Evolutionary conservation across 2,329 filamentous ascomycete species (phyloP).

Genomic region (Dactylonectria estremocensis): DNA sequence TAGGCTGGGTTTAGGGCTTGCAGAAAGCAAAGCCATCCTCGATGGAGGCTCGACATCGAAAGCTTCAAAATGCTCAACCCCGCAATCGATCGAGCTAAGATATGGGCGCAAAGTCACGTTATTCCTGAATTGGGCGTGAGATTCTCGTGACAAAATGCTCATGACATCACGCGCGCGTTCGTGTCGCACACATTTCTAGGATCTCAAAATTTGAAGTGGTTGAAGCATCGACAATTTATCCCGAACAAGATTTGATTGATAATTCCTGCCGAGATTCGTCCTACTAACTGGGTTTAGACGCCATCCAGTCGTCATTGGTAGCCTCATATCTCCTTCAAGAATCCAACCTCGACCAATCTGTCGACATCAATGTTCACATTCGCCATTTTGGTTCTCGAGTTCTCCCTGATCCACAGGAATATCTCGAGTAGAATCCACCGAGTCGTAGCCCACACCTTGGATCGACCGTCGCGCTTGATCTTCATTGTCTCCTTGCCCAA

Average conservation of each 20-base stretch:
- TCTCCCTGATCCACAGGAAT: constrained; percentile 76
- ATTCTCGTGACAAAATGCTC: not conserved
- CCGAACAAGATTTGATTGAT: not conserved
- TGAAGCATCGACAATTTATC: not conserved
- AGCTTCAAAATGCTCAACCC: not conserved
- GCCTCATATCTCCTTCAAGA: constrained; percentile 73
- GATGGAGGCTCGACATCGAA: not conserved
- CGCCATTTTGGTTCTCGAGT: constrained; percentile 75
- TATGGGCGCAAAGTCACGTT: not conserved
- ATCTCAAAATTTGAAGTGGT: too few relatives aligned
- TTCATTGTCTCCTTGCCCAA: constrained; percentile 73
- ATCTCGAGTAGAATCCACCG: constrained; percentile 63
- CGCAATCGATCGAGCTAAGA: not conserved
- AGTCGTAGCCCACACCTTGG: constrained; percentile 50
- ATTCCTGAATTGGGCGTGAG: not conserved
- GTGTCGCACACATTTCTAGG: too few relatives aligned
- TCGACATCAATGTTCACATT: constrained; percentile 65
- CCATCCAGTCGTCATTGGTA: not conserved
- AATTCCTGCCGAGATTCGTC: not conserved
- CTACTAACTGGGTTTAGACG: not conserved
- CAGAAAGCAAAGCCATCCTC: not conserved
- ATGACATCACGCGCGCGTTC: too few relatives aligned
- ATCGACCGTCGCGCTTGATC: constrained; percentile 56
- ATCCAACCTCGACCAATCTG: constrained; percentile 75
- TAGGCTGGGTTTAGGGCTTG: too few relatives aligned